Conservation (phyloP, 345 rosid species). For the Isatis tinctoria region DNA sequence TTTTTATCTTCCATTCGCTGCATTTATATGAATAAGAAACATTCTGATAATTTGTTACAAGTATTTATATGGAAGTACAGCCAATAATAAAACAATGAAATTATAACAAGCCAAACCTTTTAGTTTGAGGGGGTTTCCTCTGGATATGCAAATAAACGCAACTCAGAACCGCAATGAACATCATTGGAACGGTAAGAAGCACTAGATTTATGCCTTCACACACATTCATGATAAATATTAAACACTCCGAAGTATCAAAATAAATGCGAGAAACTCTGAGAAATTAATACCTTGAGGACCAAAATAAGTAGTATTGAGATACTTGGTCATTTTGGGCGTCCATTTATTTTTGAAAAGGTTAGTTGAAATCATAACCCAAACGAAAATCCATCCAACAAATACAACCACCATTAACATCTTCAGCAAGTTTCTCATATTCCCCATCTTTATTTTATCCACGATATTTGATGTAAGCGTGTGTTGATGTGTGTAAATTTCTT, state of each 20-base stretch:
- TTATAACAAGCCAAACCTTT: conserved; percentile 9
- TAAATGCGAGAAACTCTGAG: neutral
- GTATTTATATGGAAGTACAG: neutral
- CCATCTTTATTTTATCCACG: neutral
- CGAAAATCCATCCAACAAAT: conserved; percentile 49
- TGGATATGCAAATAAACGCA: conserved; percentile 56
- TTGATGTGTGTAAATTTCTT: neutral
- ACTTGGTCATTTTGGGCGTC: conserved; percentile 37
- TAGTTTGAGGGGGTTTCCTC: conserved; percentile 27
- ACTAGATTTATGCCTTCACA: conserved; percentile 56
- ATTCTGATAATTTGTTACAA: neutral
- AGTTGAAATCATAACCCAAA: conserved; percentile 57
- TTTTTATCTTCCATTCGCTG: conserved; percentile 13
- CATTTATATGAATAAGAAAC: neutral
- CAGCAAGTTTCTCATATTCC: conserved; percentile 13
- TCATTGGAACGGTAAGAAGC: conserved; percentile 55
- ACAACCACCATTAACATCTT: conserved; percentile 32
- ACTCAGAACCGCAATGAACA: conserved; percentile 54
- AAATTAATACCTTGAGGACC: conserved; percentile 45
- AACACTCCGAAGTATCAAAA: neutral
- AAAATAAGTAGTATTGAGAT: conserved; percentile 50
- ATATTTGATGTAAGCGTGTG: neutral
- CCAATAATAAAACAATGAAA: neutral
- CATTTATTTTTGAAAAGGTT: conserved; percentile 35
- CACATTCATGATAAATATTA: neutral